Evolutionary conservation across 2,329 filamentous ascomycete species (phyloP), one percentile per base, ranked within the genome.

Genomic region (Phaeosphaeria sp.): DNA sequence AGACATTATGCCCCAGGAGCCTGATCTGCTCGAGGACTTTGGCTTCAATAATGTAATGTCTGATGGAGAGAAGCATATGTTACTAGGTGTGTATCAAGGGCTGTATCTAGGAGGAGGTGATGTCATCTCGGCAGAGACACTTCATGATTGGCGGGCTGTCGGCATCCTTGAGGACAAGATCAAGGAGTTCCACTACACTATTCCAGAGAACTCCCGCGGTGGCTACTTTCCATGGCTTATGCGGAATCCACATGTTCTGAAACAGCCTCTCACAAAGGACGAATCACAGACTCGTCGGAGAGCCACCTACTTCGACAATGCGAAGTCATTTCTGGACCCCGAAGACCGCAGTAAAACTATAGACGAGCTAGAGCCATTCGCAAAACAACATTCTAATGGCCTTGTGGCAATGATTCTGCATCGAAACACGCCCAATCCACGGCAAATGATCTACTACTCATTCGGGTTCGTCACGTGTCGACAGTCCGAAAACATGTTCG

Each of bases 161-260:
- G 66, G 66, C 21, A 58, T 57, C 27, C 43, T 67, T 33, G 57
- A 60, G n/a, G 57, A 58, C 2, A 71, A 69, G 39, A 64, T 68
- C 58, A 69, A 69, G 42, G 61, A 66, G 24, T 56, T 57, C 30
- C 68, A 61, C 49, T 63, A 60, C 40, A 42, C 22, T 1, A 63
- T 68, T 13, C 63, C 68, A 6, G 61, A 68, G 55, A 11, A 25
- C 9, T 24, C 1, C 15, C 64, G 67, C 21, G 67, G 70, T 20
- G 45, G 45, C 25, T 74, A 73, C 40, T 73, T 72, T 43, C 68
- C 68, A 25, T 73, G 66, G 67, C 67, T 64, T 40, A 48, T 70
- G 17, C 60, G 68, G n/a, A 58, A 69, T 56, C 59, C 53, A 4
- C 42, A 66, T 53, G 40, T 58, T 56, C 56, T 71, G 7, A n/a